A percentile compares a stretch with the other conserved stretches of the same genome.
phyloP scores from a whole-genome alignment of 2,329 filamentous ascomycete genomes.

The Penicillium sp. region DNA sequence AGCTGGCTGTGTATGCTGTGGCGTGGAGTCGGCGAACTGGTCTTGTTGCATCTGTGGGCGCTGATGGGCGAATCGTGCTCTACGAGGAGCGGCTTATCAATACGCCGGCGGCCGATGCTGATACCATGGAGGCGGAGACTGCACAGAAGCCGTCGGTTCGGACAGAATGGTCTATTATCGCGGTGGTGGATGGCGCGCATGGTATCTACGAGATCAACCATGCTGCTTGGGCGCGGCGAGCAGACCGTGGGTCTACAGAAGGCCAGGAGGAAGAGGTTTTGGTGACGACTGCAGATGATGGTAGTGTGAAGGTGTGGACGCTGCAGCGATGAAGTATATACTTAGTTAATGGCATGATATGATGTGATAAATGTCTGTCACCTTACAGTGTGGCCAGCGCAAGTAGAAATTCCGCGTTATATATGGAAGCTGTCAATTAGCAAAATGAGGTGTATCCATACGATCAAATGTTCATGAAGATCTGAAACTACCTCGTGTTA shows the following conservation, averaged over 20 bases:
- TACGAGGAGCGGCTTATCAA: slow-evolving; percentile 65
- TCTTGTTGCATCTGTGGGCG: slow-evolving; percentile 81
- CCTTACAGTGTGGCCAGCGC: too few species aligned
- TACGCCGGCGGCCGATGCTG: slow-evolving; percentile 17
- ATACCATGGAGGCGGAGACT: slow-evolving; percentile 33
- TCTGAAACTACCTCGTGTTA: not conserved
- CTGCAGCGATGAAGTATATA: slow-evolving; percentile 36
- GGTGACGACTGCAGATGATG: slow-evolving; percentile 90
- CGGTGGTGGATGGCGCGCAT: slow-evolving; percentile 72
- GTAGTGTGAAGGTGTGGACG: slow-evolving; percentile 81
- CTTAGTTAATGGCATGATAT: not conserved
- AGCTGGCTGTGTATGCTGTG: slow-evolving; percentile 79
- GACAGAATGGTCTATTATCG: slow-evolving; percentile 71
- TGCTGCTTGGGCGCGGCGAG: slow-evolving; percentile 79
- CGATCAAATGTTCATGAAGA: not conserved
- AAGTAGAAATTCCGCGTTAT: too few species aligned
- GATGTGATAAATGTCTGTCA: not conserved
- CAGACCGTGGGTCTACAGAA: slow-evolving; percentile 62
- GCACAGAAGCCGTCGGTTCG: slow-evolving; percentile 28
- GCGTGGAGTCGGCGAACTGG: slow-evolving; percentile 80
- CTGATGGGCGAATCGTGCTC: slow-evolving; percentile 78
- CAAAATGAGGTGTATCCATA: not conserved
- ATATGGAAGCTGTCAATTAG: not conserved
- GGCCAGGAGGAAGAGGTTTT: slow-evolving; percentile 68
- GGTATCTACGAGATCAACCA: slow-evolving; percentile 95